A percentile compares a stretch with the other conserved stretches of the same genome.
phyloP scores from a whole-genome alignment of 139 green algal species.

The Mesotaenium endlicherianum region DNA sequence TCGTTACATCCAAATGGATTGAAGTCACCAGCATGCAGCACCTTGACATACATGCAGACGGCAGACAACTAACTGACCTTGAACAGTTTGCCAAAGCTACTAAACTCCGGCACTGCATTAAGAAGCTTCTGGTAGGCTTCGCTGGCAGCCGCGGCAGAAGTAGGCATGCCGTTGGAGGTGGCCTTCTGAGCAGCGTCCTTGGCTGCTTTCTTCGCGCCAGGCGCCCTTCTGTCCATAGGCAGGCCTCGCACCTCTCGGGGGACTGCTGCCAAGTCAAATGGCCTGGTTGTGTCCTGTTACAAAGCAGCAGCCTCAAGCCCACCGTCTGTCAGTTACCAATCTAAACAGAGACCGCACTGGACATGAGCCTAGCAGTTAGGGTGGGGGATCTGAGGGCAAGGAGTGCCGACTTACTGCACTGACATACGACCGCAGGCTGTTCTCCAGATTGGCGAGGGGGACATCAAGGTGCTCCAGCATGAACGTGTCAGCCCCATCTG shows the following conservation, averaged over 20 bases:
- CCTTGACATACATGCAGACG: too few species aligned
- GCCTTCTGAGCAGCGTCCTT: constrained; percentile 29
- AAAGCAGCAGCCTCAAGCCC: too few species aligned
- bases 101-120: constrained; percentile 74
- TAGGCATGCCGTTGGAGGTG: background rate
- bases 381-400: background rate
- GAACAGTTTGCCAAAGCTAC: constrained; percentile 79
- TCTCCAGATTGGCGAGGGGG: constrained; percentile 76
- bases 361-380: too few species aligned
- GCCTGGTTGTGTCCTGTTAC: too few species aligned
- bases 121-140: constrained; percentile 61
- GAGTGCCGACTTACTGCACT: too few species aligned
- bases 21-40: too few species aligned
- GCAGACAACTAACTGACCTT: too few species aligned
- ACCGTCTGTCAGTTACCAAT: too few species aligned
- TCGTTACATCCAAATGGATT: too few species aligned
- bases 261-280: constrained; percentile 44
- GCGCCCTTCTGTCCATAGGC: constrained; percentile 44
- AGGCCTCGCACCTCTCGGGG: constrained; percentile 30
- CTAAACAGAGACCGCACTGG: too few species aligned
- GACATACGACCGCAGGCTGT: constrained; percentile 76
- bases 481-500: constrained; percentile 56
- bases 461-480: constrained; percentile 60
- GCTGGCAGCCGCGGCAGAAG: constrained; percentile 3
- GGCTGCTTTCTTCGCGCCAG: constrained; percentile 40